Evolutionary conservation across 208 protist species (phyloP).

Genomic region (Blechomonas ayalai): DNA sequence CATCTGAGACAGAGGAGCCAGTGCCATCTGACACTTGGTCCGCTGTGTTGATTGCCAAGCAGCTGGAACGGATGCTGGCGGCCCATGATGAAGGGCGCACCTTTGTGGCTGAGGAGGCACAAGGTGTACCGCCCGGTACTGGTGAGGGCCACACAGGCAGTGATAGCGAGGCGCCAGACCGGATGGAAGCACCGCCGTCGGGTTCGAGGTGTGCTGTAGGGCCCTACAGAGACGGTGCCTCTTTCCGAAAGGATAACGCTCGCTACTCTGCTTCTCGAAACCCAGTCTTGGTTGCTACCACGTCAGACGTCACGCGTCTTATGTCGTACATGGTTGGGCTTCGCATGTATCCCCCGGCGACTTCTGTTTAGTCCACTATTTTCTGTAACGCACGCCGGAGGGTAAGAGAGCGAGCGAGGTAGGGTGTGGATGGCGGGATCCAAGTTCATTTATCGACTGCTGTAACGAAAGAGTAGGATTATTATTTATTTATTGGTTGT

Average conservation of each 20-base stretch:
- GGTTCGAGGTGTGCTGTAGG: no score
- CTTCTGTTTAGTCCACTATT: slow-evolving; percentile 4
- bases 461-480: background rate
- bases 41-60: slow-evolving; percentile 43
- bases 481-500: slow-evolving; percentile 6
- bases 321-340: slow-evolving; percentile 50
- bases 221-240: slow-evolving; percentile 9
- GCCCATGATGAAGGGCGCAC: slow-evolving; percentile 10
- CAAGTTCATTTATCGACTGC: no score
- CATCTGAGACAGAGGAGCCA: background rate
- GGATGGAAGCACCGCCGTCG: no score
- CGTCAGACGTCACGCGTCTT: slow-evolving; percentile 26
- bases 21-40: slow-evolving; percentile 7
- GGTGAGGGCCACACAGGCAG: background rate
- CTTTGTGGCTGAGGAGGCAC: no score
- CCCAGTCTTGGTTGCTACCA: slow-evolving; percentile 56
- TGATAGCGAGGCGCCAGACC: no score
- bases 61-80: slow-evolving; percentile 31
- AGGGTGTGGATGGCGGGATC: no score
- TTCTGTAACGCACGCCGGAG: no score
- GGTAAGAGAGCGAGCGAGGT: no score
- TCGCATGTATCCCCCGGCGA: slow-evolving; percentile 48
- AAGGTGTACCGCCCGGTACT: background rate
- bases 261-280: no score
- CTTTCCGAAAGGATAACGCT: no score